phyloP scores from a whole-genome alignment of 352 stramenopile species.

The Globisporangium nagaii region DNA sequence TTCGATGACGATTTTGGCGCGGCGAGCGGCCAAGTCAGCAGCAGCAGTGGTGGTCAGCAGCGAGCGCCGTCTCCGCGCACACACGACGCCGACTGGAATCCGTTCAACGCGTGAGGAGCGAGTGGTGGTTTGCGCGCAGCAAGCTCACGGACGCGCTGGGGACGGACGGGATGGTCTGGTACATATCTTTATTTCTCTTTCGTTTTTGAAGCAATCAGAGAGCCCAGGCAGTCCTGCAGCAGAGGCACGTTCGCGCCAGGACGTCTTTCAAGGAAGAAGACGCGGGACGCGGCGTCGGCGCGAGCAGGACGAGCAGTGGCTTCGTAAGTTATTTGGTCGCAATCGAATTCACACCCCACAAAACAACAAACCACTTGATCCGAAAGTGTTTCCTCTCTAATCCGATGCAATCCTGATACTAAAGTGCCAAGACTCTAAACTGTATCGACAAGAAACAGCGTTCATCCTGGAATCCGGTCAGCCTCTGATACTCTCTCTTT shows the following conservation, averaged over 20 bases:
- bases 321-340: constrained; percentile 7
- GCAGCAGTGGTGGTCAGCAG: neutral
- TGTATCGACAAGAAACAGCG: too few relatives aligned
- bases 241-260: neutral
- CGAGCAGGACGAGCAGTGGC: neutral
- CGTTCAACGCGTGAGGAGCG: constrained; percentile 3
- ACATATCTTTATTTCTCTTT: too few relatives aligned
- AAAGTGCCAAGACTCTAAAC: too few relatives aligned
- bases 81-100: constrained; percentile 2
- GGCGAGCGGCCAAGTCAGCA: neutral
- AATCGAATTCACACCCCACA: neutral
- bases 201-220: too few relatives aligned
- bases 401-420: too few relatives aligned
- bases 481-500: too few relatives aligned
- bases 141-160: too few relatives aligned
- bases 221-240: too few relatives aligned
- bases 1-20: constrained; percentile 7
- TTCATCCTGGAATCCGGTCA: too few relatives aligned
- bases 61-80: neutral
- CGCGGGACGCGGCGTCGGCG: neutral
- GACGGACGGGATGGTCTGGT: too few relatives aligned
- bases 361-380: too few relatives aligned
- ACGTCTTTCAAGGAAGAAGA: neutral
- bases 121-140: neutral
- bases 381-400: too few relatives aligned